Evolutionary conservation across 2,329 filamentous ascomycete species (phyloP).

Genomic region (Fusarium pilosicola): DNA sequence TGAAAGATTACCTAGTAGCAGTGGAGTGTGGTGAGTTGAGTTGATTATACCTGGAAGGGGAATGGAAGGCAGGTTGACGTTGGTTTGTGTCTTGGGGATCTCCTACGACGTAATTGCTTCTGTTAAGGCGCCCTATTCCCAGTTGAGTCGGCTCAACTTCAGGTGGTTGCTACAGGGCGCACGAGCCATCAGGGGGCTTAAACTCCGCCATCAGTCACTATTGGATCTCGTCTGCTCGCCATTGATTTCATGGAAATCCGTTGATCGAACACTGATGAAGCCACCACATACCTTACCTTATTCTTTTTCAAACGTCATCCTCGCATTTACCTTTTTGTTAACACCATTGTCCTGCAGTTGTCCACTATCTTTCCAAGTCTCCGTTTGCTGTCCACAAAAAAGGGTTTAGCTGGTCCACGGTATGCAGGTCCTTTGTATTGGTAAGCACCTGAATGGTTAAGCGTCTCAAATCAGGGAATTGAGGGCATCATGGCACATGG

Average conservation of each 20-base stretch:
- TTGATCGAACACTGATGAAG: not conserved
- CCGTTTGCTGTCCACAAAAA: slow-evolving; percentile 11
- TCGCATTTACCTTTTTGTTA: not conserved
- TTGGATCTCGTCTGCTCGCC: not conserved
- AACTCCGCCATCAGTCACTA: slow-evolving; percentile 13
- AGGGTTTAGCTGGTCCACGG: slow-evolving; percentile 8
- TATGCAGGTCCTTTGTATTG: slow-evolving; percentile 14
- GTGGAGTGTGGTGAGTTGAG: slow-evolving; percentile 10
- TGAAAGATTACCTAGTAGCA: slow-evolving; percentile 10
- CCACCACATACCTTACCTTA: not conserved
- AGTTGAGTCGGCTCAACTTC: slow-evolving; percentile 22
- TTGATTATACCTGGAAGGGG: slow-evolving; percentile 18
- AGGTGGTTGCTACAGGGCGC: slow-evolving; percentile 31
- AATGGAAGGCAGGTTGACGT: slow-evolving; percentile 22
- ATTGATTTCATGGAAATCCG: not conserved
- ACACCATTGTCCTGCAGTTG: not conserved
- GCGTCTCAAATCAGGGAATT: slow-evolving; percentile 2
- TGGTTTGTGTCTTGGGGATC: not conserved
- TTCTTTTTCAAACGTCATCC: not conserved
- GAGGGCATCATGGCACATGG: slow-evolving; percentile 22
- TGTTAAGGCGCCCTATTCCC: slow-evolving; percentile 29
- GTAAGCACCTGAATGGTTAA: slow-evolving; percentile 10
- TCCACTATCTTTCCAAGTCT: slow-evolving; percentile 1
- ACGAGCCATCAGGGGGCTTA: slow-evolving; percentile 31
- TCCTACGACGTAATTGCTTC: slow-evolving; percentile 40